Conservation (phyloP, 306 rosid species). For the Parietaria judaica region DNA sequence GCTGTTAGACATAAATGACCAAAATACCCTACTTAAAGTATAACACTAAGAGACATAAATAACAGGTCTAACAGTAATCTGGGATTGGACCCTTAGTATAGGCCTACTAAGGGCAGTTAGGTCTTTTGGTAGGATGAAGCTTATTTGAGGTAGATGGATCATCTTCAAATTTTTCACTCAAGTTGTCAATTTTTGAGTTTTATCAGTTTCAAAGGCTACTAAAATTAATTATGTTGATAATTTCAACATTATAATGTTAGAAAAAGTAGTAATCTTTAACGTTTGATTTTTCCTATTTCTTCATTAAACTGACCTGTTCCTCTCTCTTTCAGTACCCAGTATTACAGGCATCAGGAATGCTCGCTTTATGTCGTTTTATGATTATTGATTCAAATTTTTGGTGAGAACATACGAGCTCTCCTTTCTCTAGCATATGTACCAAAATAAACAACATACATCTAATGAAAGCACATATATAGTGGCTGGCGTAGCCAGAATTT, state of each 20-base stretch:
- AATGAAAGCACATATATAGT: not conserved
- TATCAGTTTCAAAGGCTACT: not conserved
- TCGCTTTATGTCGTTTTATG: constrained; percentile 93
- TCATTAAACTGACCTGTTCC: constrained; percentile 8
- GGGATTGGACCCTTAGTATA: too few relatives aligned
- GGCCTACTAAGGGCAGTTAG: too few relatives aligned
- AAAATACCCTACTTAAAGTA: too few relatives aligned
- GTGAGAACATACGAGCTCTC: constrained; percentile 37
- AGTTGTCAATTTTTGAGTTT: too few relatives aligned
- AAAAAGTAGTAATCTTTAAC: not conserved
- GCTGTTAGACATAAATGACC: too few relatives aligned
- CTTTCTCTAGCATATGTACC: not conserved
- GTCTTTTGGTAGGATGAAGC: too few relatives aligned
- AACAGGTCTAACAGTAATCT: too few relatives aligned
- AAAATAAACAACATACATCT: too few relatives aligned
- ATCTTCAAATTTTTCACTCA: too few relatives aligned
- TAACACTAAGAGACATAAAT: not conserved
- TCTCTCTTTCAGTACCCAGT: constrained; percentile 69
- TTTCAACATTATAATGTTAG: too few relatives aligned
- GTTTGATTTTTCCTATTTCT: not conserved
- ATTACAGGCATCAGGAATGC: constrained; percentile 90
- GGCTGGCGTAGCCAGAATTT: too few relatives aligned
- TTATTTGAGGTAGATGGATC: too few relatives aligned
- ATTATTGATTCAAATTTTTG: constrained; percentile 84
- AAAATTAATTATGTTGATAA: not conserved